Conservation (phyloP, 139 green algal genomes). For the Chlamydomonas schloesseri region DNA sequence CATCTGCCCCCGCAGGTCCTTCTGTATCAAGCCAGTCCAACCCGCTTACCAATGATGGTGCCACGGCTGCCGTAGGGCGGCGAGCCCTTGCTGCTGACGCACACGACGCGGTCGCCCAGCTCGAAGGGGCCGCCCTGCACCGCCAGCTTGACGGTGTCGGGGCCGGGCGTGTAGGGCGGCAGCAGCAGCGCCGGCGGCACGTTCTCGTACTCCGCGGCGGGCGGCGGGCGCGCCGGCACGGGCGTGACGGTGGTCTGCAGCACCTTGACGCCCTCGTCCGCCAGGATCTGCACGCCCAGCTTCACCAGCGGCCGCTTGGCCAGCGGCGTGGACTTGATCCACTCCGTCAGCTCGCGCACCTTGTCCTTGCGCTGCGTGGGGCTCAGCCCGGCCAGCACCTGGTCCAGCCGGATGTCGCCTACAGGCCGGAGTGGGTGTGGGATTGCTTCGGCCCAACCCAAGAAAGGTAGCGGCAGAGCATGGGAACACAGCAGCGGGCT, state of each 20-base stretch:
- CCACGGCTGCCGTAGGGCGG: slow-evolving; percentile 84
- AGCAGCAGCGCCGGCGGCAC: slow-evolving; percentile 85
- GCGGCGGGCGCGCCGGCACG: background rate
- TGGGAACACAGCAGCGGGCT: no score
- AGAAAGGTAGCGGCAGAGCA: background rate
- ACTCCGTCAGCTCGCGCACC: slow-evolving; percentile 57
- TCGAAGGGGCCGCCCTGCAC: slow-evolving; percentile 82
- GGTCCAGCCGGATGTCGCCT: slow-evolving; percentile 22
- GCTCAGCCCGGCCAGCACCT: background rate
- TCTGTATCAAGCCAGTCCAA: no score
- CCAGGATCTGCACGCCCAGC: slow-evolving; percentile 64
- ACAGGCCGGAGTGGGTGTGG: no score
- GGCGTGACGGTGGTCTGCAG: slow-evolving; percentile 67
- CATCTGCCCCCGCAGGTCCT: no score
- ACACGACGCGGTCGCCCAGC: slow-evolving; percentile 86
- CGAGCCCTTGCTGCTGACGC: slow-evolving; percentile 59
- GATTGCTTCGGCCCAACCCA: background rate
- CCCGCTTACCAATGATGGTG: slow-evolving; percentile 62
- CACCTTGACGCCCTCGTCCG: slow-evolving; percentile 78
- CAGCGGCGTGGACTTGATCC: slow-evolving; percentile 78
- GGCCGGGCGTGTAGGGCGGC: slow-evolving; percentile 67
- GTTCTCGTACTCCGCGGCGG: slow-evolving; percentile 78
- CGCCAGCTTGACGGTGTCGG: slow-evolving; percentile 46
- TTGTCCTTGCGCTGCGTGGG: slow-evolving; percentile 34
- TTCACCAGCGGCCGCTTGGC: slow-evolving; percentile 82